Evolutionary conservation across 2,329 filamentous ascomycete genomes (phyloP).

Genomic region (Fusarium multiceps): DNA sequence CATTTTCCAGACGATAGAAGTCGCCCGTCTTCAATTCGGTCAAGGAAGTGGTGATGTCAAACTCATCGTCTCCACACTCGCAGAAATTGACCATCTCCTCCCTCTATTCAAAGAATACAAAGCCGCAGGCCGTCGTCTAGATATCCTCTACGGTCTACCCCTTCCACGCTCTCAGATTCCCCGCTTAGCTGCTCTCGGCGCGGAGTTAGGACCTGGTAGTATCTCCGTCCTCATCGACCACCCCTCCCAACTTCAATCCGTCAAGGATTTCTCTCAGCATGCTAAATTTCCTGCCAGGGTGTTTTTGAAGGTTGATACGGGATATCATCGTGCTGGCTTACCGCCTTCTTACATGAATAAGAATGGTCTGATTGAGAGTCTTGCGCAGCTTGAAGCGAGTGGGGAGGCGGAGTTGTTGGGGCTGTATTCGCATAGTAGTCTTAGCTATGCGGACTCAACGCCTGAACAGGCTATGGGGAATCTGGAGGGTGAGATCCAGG

Average conservation of each 20-base stretch:
- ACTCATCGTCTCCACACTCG: slow-evolving; percentile 69
- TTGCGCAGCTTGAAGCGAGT: slow-evolving; percentile 44
- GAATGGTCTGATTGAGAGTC: slow-evolving; percentile 51
- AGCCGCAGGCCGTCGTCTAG: slow-evolving; percentile 31
- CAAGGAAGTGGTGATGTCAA: slow-evolving; percentile 53
- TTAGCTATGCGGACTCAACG: slow-evolving; percentile 47
- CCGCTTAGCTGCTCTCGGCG: slow-evolving; percentile 60
- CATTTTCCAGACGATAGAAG: slow-evolving; percentile 60
- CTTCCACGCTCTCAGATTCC: slow-evolving; percentile 64
- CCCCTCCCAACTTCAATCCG: slow-evolving; percentile 55
- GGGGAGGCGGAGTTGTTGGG: slow-evolving; percentile 39
- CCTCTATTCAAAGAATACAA: slow-evolving; percentile 59
- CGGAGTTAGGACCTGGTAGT: slow-evolving; percentile 56
- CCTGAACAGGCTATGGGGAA: slow-evolving; percentile 47
- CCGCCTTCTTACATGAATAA: slow-evolving; percentile 55
- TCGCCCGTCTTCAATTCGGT: slow-evolving; percentile 66
- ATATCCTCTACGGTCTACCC: slow-evolving; percentile 71
- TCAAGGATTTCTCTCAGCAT: slow-evolving; percentile 49
- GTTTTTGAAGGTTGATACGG: slow-evolving; percentile 72
- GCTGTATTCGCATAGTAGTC: slow-evolving; percentile 50
- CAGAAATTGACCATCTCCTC: slow-evolving; percentile 66
- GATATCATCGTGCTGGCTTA: slow-evolving; percentile 71
- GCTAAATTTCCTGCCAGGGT: slow-evolving; percentile 52
- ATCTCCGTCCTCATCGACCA: slow-evolving; percentile 70
- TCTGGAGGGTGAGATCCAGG: slow-evolving; percentile 46